These are phyloP conservation scores for Phytophthora kernoviae DNA, from an alignment of 352 stramenopile genomes.

Conservation along the genomic window DNA sequence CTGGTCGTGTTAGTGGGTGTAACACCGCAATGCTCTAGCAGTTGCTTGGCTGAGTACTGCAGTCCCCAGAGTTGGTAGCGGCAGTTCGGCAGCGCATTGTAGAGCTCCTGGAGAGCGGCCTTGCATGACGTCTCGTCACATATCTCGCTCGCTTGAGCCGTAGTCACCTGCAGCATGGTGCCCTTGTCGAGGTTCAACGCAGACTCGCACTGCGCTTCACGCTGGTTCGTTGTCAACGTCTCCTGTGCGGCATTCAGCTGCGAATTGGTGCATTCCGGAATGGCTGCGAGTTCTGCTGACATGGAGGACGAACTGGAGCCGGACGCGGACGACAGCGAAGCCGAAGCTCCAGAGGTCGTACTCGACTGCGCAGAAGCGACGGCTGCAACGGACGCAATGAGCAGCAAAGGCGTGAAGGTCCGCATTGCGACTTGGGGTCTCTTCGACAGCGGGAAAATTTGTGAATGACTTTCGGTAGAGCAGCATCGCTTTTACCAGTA, in stretches of 20 bases:
- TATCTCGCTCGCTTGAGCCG: conserved; percentile 37
- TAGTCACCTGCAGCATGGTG: conserved; percentile 57
- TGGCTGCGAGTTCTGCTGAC: conserved; percentile 39
- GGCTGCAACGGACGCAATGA: conserved; percentile 22
- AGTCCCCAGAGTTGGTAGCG: conserved; percentile 58
- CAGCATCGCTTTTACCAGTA: conserved; percentile 13
- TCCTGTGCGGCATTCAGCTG: conserved; percentile 44
- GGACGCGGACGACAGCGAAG: conserved; percentile 24
- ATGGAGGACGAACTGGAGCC: conserved; percentile 21
- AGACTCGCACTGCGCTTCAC: conserved; percentile 57
- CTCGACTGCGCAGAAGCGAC: conserved; percentile 24
- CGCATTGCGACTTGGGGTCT: conserved; percentile 14
- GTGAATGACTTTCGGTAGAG: conserved; percentile 9
- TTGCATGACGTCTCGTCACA: conserved; percentile 53
- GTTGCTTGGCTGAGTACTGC: conserved; percentile 39
- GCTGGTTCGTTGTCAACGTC: conserved; percentile 53
- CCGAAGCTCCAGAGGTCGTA: conserved; percentile 4
- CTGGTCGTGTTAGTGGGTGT: conserved; percentile 40
- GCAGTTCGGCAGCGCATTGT: conserved; percentile 65
- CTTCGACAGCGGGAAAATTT: conserved; percentile 10
- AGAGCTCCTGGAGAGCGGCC: conserved; percentile 59
- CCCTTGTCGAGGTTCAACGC: conserved; percentile 25
- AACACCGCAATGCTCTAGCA: conserved; percentile 60
- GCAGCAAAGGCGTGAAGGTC: conserved; percentile 20
- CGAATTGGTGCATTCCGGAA: conserved; percentile 47